Base-by-base conservation (phyloP, 2,329 filamentous ascomycete species). In the Fusarium acutatum region DNA sequence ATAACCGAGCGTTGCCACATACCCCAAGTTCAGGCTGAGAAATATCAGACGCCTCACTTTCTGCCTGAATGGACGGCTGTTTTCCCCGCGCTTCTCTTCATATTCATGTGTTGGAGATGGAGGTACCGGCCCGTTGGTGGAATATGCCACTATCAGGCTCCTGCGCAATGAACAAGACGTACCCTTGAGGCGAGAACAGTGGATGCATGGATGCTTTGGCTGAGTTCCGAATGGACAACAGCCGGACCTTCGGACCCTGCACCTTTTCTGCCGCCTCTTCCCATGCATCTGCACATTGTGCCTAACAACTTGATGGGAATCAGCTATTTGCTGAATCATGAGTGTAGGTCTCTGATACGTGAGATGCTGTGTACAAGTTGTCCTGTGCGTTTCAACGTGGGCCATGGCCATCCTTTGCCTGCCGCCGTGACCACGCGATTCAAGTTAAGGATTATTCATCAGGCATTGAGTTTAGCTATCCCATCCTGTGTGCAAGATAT, bases 31-130 rank as follows among this genome's bases (percentile, higher is more conserved):
- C 44, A 61, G 52, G 57, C 60, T 47, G 44, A 65, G 46, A 60
- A 54, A 62, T 38, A 40, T 20, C 53, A 47, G 61, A 57, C 68
- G 71, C 71, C 68, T 77, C 73, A 74, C 64, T 77, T 67, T 71
- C 20, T 57, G 54, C 58, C 34, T 64, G 52, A 50, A 64, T 26
- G 24, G 61, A n/a, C 35, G 18, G 63, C 61, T 66, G 46, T 41
- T 41, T 53, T 38, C 38, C 41, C 62, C 24, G 40, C 57, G 65
- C 37, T 64, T 60, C 34, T 32, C 38, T 43, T 63, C 26, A 49
- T 18, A 49, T 53, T 65, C 52, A 64, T 46, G 53, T 64, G 57
- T 52, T 52, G 65, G 26, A 47, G 22, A 34, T 59, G 40, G 52
- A 58, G 59, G 46, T 56, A 49, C 50, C 50, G 62, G 54, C 61